Base-by-base conservation (phyloP, 2,329 filamentous ascomycete genomes). In the Aspergillus amoenus region DNA sequence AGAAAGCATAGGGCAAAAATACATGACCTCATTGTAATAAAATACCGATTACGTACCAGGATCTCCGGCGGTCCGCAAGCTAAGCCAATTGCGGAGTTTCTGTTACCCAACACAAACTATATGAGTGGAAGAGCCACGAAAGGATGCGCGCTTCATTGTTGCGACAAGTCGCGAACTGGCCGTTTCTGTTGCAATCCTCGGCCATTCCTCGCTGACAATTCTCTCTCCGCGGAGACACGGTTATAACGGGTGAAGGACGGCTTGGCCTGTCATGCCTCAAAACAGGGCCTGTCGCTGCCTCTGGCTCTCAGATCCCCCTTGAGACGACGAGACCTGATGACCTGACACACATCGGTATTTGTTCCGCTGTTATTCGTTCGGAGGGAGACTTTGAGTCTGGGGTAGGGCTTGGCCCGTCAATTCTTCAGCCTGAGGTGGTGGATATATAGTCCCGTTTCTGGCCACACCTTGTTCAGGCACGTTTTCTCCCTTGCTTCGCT, bases 51-150 rank as follows among this genome's bases (percentile, higher is more conserved):
- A 57, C 55, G 55, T 57, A 57, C 42, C 42, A 17, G n/a, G n/a
- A 46, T 17, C 32, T 9, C n/a, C 37, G 32, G n/a, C 17, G 9
- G 6, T 30, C 15, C 9, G 22, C 43, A 61, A 66, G 49, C 70
- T 72, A 73, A 64, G 43, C 59, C 64, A 8, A 22, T 65, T 52
- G 2, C 15, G 64, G 66, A 61, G 45, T 73, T 73, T 71, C 63
- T 65, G 62, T 74, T 74, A 74, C 69, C 60, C 65, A 72, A 74
- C 61, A 44, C 61, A 72, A 73, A 69, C 52, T 27, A 50, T 46
- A 47, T 74, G 68, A 72, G 54, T 73, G 72, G 72, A 56, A 65
- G 66, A 65, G 30, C 34, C 46, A 51, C 21, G 9, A 32, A 45
- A 24, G 12, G 34, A 52, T 59, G 48, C 27, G 27, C 32, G 39